Evolutionary conservation across 2,329 filamentous ascomycete species (phyloP).

Genomic region (Phialophora verrucosa): DNA sequence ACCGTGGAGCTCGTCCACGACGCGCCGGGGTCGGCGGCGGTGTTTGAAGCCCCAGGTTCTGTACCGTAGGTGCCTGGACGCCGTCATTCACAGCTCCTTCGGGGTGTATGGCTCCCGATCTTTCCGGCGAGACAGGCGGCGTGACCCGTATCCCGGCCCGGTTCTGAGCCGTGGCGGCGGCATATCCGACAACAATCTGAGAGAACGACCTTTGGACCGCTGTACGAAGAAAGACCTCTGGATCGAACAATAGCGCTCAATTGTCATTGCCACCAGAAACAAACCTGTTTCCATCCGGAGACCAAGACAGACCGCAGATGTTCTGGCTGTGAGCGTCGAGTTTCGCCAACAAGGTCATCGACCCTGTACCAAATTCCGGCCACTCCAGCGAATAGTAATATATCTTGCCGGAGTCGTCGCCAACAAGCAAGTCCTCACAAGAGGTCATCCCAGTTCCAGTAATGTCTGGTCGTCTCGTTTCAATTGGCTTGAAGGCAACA

Average conservation of each 20-base stretch:
- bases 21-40: constrained; percentile 22
- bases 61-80: neutral
- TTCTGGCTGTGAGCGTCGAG: constrained; percentile 84
- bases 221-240: constrained; percentile 59
- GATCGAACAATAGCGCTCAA: constrained; percentile 79
- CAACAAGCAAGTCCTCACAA: constrained; percentile 84
- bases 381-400: constrained; percentile 93
- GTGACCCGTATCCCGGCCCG: neutral
- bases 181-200: constrained; percentile 9
- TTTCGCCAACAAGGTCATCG: constrained; percentile 76
- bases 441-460: constrained; percentile 54
- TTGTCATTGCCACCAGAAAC: constrained; percentile 95
- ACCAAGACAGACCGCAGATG: constrained; percentile 92
- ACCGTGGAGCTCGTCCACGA: constrained; percentile 3
- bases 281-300: constrained; percentile 74
- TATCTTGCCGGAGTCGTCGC: constrained; percentile 80
- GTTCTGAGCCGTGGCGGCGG: neutral
- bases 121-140: constrained; percentile 25
- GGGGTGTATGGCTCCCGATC: neutral
- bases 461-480: constrained; percentile 57
- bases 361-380: constrained; percentile 62
- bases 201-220: constrained; percentile 17
- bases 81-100: neutral
- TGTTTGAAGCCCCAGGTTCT: constrained; percentile 11
- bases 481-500: constrained; percentile 76